Base-by-base conservation (phyloP, 805 yeast species). In the Grigorovia humatica region DNA sequence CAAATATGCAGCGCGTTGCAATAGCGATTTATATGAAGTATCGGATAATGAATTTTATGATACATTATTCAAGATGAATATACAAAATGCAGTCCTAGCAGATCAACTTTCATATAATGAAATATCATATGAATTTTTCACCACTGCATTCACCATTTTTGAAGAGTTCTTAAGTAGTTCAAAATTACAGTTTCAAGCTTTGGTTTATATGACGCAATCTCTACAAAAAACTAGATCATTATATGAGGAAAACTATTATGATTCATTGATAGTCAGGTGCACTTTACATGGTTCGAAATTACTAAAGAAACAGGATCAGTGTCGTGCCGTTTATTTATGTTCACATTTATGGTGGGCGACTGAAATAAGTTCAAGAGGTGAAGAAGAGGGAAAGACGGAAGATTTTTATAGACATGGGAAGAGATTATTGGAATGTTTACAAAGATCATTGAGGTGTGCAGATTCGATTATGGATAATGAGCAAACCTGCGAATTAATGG, bases 321-420 rank as follows among this genome's bases (percentile, higher is more conserved):
- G 97, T 66, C 79, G 97, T 15, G 83, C 96, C 0, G 95, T 68
- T 4, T 88, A 85, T 64, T 69, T 80, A 49, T 90, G 96, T 44
- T 82, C 96, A 1, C 97, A 93, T 68, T 70, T 93, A 48, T 93
- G 96, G 96, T 87, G 95, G 93, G 85, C 91, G 62, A 81, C 83
- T 23, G 89, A 85, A 76, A 55, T 58, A 74, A 17, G 72, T 76
- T 19, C 73, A 68, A 1, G 59, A 67, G 51, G 78, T 6, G 77
- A 75, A 53, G 73, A 70, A 51, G 78, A 73, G 51, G 77, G 74
- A 27, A 69, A 68, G 23, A 71, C 68, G 1, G 64, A 68, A 15
- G 65, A 60, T 35, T 69, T 72, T 53, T 71, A 69, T 61, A 62
- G 78, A 47, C 77, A 74, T 54, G 79, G 78, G 41, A 87, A 87